phyloP scores from a whole-genome alignment of 306 rosid species.

The Trifolium subterraneum region DNA sequence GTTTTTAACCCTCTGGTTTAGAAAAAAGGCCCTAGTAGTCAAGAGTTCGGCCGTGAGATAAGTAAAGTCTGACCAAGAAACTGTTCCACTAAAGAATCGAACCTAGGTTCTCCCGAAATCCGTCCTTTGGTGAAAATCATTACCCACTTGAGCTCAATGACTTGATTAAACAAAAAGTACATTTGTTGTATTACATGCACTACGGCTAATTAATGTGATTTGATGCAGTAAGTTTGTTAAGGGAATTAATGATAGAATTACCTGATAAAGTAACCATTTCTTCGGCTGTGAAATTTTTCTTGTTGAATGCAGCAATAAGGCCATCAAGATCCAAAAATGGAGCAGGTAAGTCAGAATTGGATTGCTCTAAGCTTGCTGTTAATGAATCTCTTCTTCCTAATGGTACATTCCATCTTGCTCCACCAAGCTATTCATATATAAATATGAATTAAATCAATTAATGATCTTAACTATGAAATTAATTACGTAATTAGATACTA shows the following conservation, averaged over 20 bases:
- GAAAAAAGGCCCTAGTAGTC: no score
- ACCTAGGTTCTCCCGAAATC: no score
- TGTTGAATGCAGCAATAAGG: conserved; percentile 47
- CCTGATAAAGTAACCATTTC: conserved; percentile 64
- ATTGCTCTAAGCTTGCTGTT: conserved; percentile 47
- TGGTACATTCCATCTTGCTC: conserved; percentile 47
- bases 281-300: conserved; percentile 39
- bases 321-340: conserved; percentile 48
- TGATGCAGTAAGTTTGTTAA: no score
- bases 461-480: background rate
- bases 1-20: no score
- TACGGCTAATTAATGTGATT: no score
- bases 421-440: conserved; percentile 40
- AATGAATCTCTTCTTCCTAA: conserved; percentile 66
- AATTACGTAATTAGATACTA: background rate
- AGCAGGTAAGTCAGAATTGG: conserved; percentile 55
- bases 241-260: background rate
- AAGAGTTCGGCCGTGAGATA: no score
- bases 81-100: no score
- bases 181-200: no score
- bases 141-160: no score
- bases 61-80: no score
- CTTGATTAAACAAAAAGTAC: no score
- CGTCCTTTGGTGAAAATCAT: no score
- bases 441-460: background rate